Conservation (phyloP, 129 eudicot species). For the Centaurea solstitialis region DNA sequence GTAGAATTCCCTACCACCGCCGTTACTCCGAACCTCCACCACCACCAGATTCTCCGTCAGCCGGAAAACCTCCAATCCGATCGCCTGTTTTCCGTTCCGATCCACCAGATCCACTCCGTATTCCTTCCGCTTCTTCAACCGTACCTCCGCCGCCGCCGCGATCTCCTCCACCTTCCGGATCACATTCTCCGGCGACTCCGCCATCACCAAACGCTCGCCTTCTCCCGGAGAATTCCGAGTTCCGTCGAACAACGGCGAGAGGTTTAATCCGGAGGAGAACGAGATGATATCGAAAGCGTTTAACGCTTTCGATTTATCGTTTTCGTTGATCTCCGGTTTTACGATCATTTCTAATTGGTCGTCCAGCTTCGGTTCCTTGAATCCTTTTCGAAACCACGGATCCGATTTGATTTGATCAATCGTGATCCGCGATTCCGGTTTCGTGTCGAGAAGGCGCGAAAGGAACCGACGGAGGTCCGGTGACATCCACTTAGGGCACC, state of each 20-base stretch:
- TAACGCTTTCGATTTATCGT: constrained; percentile 29
- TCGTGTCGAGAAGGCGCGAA: constrained; percentile 63
- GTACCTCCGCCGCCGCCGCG: constrained; percentile 35
- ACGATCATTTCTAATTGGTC: constrained; percentile 6
- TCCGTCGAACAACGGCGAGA: constrained; percentile 55
- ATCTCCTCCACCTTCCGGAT: constrained; percentile 43
- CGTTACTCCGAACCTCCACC: constrained; percentile 55
- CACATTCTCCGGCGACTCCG: constrained; percentile 44
- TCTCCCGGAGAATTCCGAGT: constrained; percentile 22
- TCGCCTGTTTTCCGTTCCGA: constrained; percentile 43
- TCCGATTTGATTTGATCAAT: constrained; percentile 55
- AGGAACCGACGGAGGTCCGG: constrained; percentile 58
- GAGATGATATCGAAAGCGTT: constrained; percentile 80
- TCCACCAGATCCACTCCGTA: constrained; percentile 56
- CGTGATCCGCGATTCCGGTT: constrained; percentile 66
- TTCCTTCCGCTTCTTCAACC: constrained; percentile 39
- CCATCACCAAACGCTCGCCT: constrained; percentile 46
- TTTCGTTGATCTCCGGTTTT: constrained; percentile 7
- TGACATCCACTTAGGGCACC: constrained; percentile 79
- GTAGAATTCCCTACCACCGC: constrained; percentile 42
- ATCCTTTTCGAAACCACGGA: constrained; percentile 75
- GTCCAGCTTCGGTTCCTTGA: constrained; percentile 22
- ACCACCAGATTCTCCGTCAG: constrained; percentile 56
- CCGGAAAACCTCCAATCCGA: constrained; percentile 54
- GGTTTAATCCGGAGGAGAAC: constrained; percentile 66